Percentiles rank a stretch among this genome's conserved stretches.
Conservation (phyloP, 345 rosid species). For the Corchorus olitorius region DNA sequence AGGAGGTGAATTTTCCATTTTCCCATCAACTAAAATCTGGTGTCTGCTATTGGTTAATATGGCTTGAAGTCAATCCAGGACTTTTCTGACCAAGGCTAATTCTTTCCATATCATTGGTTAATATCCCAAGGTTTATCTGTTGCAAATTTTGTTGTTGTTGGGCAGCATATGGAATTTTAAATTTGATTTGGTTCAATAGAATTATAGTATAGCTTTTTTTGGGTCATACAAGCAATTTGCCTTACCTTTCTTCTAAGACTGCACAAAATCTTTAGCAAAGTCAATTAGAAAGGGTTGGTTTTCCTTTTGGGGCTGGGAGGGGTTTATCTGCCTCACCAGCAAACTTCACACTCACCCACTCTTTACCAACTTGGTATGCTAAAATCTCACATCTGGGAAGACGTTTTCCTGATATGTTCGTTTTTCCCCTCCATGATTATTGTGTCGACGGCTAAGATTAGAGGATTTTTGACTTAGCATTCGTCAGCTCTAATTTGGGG, state of each 20-base stretch:
- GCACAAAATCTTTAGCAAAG: background rate
- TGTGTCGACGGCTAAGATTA: background rate
- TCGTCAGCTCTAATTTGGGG: too few species aligned
- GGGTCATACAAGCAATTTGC: background rate
- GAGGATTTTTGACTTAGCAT: background rate
- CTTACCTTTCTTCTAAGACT: background rate
- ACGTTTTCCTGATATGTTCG: background rate
- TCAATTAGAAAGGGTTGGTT: background rate
- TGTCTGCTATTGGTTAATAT: background rate
- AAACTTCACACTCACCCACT: conserved; percentile 9
- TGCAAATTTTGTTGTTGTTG: background rate
- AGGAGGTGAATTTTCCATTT: background rate
- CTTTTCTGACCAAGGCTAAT: background rate
- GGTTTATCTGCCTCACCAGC: conserved; percentile 23
- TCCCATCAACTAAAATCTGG: background rate
- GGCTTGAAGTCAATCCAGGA: background rate
- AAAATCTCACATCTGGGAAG: background rate
- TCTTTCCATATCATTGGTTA: background rate
- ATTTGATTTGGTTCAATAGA: background rate
- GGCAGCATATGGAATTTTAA: background rate
- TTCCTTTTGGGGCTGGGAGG: background rate
- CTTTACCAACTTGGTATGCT: background rate
- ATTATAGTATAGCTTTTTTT: background rate
- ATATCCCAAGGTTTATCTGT: background rate
- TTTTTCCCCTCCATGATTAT: background rate